phyloP scores from a whole-genome alignment of 805 yeast species.

The Priceomyces castillae region DNA sequence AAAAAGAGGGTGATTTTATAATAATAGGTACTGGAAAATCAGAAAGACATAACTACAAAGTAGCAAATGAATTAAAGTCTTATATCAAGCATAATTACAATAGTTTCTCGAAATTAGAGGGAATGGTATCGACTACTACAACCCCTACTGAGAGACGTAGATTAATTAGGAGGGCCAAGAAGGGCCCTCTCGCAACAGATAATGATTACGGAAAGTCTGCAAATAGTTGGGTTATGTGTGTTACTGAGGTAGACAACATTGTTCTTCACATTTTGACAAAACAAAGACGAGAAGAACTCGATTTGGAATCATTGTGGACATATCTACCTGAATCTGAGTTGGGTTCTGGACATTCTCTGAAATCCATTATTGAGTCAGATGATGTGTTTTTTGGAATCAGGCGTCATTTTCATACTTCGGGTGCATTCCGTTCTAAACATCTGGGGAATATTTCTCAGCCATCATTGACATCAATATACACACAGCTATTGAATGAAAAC shows the following conservation, averaged over 20 bases:
- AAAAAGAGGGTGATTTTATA: constrained; percentile 31
- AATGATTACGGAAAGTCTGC: constrained; percentile 55
- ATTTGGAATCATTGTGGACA: constrained; percentile 70
- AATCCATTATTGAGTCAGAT: constrained; percentile 18
- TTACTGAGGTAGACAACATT: constrained; percentile 60
- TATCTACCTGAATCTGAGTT: constrained; percentile 33
- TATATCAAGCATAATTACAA: constrained; percentile 50
- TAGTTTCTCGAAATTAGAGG: constrained; percentile 59
- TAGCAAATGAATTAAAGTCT: constrained; percentile 56
- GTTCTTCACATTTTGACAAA: constrained; percentile 71
- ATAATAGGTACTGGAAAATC: constrained; percentile 76
- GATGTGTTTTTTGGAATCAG: constrained; percentile 47
- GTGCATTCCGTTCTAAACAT: constrained; percentile 8
- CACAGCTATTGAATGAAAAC: neutral
- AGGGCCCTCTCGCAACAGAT: constrained; percentile 50
- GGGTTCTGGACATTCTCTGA: constrained; percentile 19
- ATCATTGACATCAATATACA: neutral
- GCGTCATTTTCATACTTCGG: constrained; percentile 39
- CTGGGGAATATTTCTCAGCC: neutral
- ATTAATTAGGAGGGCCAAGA: constrained; percentile 50
- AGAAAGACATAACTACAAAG: constrained; percentile 69
- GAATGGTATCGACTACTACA: constrained; percentile 59
- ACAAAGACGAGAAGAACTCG: constrained; percentile 62
- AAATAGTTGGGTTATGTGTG: constrained; percentile 83
- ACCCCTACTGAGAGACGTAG: constrained; percentile 38